Base-by-base conservation (phyloP, 2,329 filamentous ascomycete species). In the Mollisiaceae sp. region DNA sequence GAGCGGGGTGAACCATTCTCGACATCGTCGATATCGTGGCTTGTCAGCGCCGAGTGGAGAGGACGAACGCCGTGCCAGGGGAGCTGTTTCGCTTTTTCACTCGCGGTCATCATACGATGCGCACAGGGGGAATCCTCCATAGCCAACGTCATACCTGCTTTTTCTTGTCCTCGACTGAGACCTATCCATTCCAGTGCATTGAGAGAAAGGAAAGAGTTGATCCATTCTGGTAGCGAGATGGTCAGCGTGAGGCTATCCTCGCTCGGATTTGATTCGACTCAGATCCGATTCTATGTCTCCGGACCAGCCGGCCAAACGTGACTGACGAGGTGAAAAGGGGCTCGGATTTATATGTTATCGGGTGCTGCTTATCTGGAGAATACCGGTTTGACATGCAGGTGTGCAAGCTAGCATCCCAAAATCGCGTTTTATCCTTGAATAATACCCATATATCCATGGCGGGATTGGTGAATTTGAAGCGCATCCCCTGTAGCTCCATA, bases 141-240 rank as follows among this genome's bases (percentile, higher is more conserved):
- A 36, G 24, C 56, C 59, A 66, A 68, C 63, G 66, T 68, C 61
- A 68, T 66, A 65, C 56, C 36, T 67, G 35, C 61, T 64, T 64
- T 68, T 64, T 60, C 50, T 59, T 6, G n/a, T n/a, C 15, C 52
- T 32, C 27, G 27, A 32, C 27, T 32, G 27, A 32, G 27, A 32
- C 27, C 27, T 32, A 6, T 32, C 27, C 27, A 32, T 32, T 32
- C 27, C 27, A 32, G 27, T 32, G 6, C 27, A 6, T 32, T 32
- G 3, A 6, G 27, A 32, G 27, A 32, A 32, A 32, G 27, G 27
- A 32, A 32, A 32, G 27, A 54, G 5, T 54, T 32, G 50, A 54
- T 54, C 22, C 50, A 54, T 32, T 35, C 3, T 35, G 50, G 24
- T 35, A 22, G 45, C 45, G 45, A 50, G n/a, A n/a, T 8, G 43